Base-by-base conservation (phyloP, 176 grass and related monocot species). In the Juncus effusus region DNA sequence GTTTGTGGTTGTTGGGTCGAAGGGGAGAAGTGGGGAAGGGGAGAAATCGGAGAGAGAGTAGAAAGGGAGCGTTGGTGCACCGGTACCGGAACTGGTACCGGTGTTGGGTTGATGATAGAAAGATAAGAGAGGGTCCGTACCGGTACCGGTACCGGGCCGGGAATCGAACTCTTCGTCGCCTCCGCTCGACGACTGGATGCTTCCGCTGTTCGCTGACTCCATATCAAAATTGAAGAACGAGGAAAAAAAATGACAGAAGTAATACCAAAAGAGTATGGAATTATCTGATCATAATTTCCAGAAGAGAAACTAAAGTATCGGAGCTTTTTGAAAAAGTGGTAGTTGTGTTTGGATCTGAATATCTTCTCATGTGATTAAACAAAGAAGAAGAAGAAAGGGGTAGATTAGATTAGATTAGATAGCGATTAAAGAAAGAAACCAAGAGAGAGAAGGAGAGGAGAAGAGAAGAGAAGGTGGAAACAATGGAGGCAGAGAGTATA, bases 121-220 rank as follows among this genome's bases (percentile, higher is more conserved):
- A 15, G 85, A 83, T 37, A 81, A 64, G 56, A 86, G 76, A 28
- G 79, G 70, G 50, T 78, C 87, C 40, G 82, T 71, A 55, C 82
- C 76, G 47, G 76, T 67, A 65, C 67, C 60, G 1, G 68, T 77
- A 3, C 55, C 56, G 8, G 53, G 65, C 10, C 70, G 82, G 19
- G 80, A 86, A 63, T 95, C 90, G 51, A 77, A 90, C 63, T 95
- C 90, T 36, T 95, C 90, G 10, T 90, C 90, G 47, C 86, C 86
- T 70, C 86, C 85, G 73, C 90, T 95, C 1, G 90, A 90, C 13
- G 86, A 90, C 64, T 95, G 90, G 59, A 86, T 67, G 74, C 90
- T 90, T 28, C 86, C 83, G 65, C 90, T 90, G 59, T 89, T 83
- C 36, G 74, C 90, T 39, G 90, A 95, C 61, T 95, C 86, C 90